Conservation (phyloP, 1,284 basidiomycete species). For the Sporisorium reilianum region DNA sequence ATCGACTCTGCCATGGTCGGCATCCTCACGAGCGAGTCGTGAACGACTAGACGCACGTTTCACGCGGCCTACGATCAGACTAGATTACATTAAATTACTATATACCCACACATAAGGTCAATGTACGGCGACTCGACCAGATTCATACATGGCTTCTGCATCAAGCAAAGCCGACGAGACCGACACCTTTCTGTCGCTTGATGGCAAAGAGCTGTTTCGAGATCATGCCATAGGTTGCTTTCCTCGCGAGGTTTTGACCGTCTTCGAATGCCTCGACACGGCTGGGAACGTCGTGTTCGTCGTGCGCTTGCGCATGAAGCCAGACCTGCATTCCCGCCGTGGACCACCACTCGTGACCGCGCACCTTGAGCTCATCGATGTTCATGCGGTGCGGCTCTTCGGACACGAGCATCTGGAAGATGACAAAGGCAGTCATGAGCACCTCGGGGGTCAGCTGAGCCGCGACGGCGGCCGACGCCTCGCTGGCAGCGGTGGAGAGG, state of each 20-base stretch:
- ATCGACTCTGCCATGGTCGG: constrained; percentile 91
- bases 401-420: constrained; percentile 55
- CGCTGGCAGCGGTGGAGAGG: constrained; percentile 29
- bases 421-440: constrained; percentile 60
- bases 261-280: constrained; percentile 52
- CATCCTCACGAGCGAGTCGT: constrained; percentile 73
- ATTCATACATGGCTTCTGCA: too few species aligned
- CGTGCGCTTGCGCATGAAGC: constrained; percentile 30
- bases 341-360: constrained; percentile 58
- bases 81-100: constrained; percentile 19
- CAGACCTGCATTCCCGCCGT: constrained; percentile 47
- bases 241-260: constrained; percentile 57
- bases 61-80: neutral
- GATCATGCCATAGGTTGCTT: constrained; percentile 64
- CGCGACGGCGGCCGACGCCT: constrained; percentile 24
- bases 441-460: constrained; percentile 48
- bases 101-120: constrained; percentile 15
- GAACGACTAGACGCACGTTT: neutral
- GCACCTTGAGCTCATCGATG: constrained; percentile 56
- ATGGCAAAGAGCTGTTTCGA: constrained; percentile 62
- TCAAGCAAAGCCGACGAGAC: constrained; percentile 46
- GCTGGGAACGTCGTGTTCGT: constrained; percentile 26
- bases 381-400: constrained; percentile 53
- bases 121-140: neutral
- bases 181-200: constrained; percentile 46